These are phyloP conservation scores for Ascocoryne sarcoides DNA, from an alignment of 2,329 filamentous ascomycete species.

Conservation along the genomic window DNA sequence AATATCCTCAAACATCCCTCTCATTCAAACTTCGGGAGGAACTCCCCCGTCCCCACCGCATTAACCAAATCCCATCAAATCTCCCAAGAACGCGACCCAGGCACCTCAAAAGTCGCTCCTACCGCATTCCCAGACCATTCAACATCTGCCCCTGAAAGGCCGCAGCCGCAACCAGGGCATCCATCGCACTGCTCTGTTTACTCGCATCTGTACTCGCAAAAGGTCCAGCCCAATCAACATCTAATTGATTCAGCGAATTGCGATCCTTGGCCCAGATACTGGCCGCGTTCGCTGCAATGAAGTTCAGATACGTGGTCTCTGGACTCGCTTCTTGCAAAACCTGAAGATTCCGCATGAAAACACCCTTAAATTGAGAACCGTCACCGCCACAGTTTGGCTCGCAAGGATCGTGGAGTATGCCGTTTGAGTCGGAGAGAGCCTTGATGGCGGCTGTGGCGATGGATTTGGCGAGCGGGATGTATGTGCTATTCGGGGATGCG, in stretches of 20 bases:
- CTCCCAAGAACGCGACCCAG: too few relatives aligned
- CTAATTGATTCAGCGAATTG: conserved; percentile 39
- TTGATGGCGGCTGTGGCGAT: conserved; percentile 47
- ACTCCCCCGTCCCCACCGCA: too few relatives aligned
- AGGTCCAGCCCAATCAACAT: conserved; percentile 57
- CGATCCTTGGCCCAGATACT: conserved; percentile 56
- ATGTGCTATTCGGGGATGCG: conserved; percentile 35
- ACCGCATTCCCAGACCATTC: too few relatives aligned
- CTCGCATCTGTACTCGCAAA: conserved; percentile 44
- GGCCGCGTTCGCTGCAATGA: conserved; percentile 54
- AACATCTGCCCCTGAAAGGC: neutral
- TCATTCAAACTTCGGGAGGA: too few relatives aligned
- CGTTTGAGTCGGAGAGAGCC: conserved; percentile 35
- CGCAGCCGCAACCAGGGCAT: conserved; percentile 54
- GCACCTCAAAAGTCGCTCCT: too few relatives aligned
- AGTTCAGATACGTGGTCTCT: conserved; percentile 39
- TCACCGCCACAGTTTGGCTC: conserved; percentile 40
- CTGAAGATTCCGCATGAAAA: conserved; percentile 58
- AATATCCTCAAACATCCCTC: too few relatives aligned
- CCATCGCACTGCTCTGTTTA: conserved; percentile 54
- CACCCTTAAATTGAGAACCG: conserved; percentile 62
- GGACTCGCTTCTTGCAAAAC: conserved; percentile 41
- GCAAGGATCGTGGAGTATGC: conserved; percentile 46
- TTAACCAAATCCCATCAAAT: too few relatives aligned
- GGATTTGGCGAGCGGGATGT: conserved; percentile 38